phyloP scores from a whole-genome alignment of 2,329 filamentous ascomycete species.

The Aspergillus sp. region DNA sequence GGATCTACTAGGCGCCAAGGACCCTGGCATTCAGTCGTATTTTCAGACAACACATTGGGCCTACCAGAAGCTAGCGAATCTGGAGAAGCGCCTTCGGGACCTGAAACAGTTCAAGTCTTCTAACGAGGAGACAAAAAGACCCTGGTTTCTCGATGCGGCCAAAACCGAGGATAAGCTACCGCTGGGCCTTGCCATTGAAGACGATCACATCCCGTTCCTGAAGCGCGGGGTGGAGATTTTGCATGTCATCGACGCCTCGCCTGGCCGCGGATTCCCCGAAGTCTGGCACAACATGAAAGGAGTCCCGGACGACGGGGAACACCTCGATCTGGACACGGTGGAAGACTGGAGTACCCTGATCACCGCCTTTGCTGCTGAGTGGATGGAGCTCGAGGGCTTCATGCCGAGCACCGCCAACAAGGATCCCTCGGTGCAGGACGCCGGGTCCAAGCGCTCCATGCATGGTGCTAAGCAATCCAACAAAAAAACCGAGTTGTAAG shows the following conservation, averaged over 20 bases:
- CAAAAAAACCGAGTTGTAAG: constrained; percentile 45
- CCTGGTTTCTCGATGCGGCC: constrained; percentile 66
- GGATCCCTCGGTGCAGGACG: background rate
- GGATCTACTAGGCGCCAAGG: constrained; percentile 73
- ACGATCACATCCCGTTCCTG: constrained; percentile 94
- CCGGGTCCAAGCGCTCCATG: constrained; percentile 10
- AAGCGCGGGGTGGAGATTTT: constrained; percentile 79
- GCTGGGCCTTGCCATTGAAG: constrained; percentile 58
- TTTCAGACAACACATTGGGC: constrained; percentile 93
- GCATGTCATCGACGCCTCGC: constrained; percentile 77
- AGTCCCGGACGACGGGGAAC: constrained; percentile 68
- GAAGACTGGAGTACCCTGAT: constrained; percentile 86
- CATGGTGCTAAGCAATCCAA: constrained; percentile 7
- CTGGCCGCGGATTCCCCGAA: constrained; percentile 59
- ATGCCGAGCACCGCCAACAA: constrained; percentile 26
- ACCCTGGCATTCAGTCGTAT: constrained; percentile 76
- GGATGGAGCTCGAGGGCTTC: constrained; percentile 76
- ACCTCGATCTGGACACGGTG: constrained; percentile 76
- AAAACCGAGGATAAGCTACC: constrained; percentile 54
- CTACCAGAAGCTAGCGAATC: constrained; percentile 70
- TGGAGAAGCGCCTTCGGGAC: constrained; percentile 72
- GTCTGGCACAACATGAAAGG: constrained; percentile 79
- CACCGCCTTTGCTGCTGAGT: constrained; percentile 82
- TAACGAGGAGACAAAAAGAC: constrained; percentile 22
- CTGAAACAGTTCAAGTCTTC: constrained; percentile 65